Base-by-base conservation (phyloP, 208 protist species). In the Leishmania turanica region DNA sequence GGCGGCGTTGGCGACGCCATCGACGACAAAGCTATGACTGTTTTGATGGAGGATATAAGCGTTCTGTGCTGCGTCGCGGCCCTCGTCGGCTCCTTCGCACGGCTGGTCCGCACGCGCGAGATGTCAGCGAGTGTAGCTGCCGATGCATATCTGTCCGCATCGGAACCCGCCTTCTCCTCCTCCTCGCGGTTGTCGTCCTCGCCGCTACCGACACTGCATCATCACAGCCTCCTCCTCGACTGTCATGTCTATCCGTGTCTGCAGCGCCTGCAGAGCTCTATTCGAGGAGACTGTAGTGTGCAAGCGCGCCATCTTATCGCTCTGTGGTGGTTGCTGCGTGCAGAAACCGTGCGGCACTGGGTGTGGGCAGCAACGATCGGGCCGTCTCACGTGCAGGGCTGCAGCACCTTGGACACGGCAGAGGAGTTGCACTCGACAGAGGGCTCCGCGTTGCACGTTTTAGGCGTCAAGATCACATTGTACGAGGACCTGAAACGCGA, bases 251-350 rank as follows among this genome's bases (percentile, higher is more conserved):
- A 69, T 60, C 77, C 77, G 1, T 77, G 77, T 34, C 78, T 86
- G 2, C 40, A 69, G 21, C 77, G 75, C 13, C 74, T 87, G 51
- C 79, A 87, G 19, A 83, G 62, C 79, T 87, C 88, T 19, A 85
- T 82, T 3, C 84, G 89, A n/a, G 90, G 90, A 24, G 80, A 82
- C 47, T 82, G 85, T 34, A 84, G 83, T 64, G 76, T 82, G 24
- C 90, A 90, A 45, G 88, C 86, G 27, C 87, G 85, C 1, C 88
- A 85, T n/a, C 71, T 84, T 34, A 71, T 90, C 53, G 85, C 90
- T 60, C 78, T 94, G 31, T 87, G 87, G 78, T 90, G 86, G 83
- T 68, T 94, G 47, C 75, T 94, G 42, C 82, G 87, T 27, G 87
- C 84, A 21, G 88, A 88, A 37, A 76, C 89, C n/a, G 85, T 84